Percentiles rank a stretch among this genome's conserved stretches.
phyloP scores from a whole-genome alignment of 2,329 filamentous ascomycete genomes.

The Pestalotiopsis sp. region DNA sequence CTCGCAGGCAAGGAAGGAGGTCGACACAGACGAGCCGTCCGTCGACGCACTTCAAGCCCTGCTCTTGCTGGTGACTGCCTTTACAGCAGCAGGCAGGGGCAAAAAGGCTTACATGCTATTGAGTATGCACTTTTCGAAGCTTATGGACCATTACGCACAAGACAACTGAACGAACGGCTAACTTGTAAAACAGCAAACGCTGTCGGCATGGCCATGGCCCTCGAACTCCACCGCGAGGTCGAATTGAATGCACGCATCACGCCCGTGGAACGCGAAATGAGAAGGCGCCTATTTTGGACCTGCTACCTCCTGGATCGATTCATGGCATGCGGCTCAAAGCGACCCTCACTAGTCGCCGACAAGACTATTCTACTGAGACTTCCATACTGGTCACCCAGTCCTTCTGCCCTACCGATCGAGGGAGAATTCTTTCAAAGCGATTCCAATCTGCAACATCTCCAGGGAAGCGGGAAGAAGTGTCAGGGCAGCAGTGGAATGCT shows the following conservation, averaged over 20 bases:
- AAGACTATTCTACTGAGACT: constrained; percentile 73
- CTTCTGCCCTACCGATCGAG: constrained; percentile 63
- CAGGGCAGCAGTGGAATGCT: constrained; percentile 79
- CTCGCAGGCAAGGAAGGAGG: constrained; percentile 63
- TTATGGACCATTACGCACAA: neutral
- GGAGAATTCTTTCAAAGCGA: constrained; percentile 80
- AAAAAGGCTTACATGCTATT: constrained; percentile 88
- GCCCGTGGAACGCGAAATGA: constrained; percentile 71
- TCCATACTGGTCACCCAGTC: constrained; percentile 70
- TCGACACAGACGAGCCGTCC: constrained; percentile 80
- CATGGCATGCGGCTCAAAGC: constrained; percentile 75
- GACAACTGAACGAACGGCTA: neutral
- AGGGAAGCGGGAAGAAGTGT: constrained; percentile 66
- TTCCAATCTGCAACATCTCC: constrained; percentile 74
- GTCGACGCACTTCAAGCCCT: constrained; percentile 77
- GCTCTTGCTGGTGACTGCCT: constrained; percentile 73
- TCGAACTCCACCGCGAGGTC: constrained; percentile 78
- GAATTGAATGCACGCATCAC: constrained; percentile 62
- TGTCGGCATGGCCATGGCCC: constrained; percentile 79
- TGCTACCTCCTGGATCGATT: constrained; percentile 89
- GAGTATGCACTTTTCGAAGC: constrained; percentile 47
- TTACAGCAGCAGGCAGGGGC: constrained; percentile 74
- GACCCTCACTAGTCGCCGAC: constrained; percentile 78
- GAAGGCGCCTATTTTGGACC: constrained; percentile 83
- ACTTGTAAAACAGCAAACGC: constrained; percentile 58